phyloP scores from a whole-genome alignment of 257 asterid genomes.

The Eucommia ulmoides region DNA sequence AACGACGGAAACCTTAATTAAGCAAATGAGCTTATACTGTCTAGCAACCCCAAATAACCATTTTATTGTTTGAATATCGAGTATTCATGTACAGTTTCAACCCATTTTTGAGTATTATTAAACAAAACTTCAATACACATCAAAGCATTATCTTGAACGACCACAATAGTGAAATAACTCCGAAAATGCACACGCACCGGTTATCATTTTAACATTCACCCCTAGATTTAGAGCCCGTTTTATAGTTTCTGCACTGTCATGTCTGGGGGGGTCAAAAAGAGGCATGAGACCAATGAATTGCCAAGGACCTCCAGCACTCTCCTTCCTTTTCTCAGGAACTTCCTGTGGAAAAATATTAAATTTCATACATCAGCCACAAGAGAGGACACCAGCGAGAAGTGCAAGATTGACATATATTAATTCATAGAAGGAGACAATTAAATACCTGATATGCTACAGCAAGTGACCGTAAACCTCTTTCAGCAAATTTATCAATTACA shows the following conservation, averaged over 20 bases:
- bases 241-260: conserved; percentile 1
- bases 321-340: neutral
- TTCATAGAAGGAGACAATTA: too few relatives aligned
- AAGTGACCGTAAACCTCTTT: neutral
- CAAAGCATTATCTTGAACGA: too few relatives aligned
- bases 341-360: neutral
- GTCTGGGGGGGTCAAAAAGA: conserved; percentile 3
- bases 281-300: conserved; percentile 3
- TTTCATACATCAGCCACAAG: neutral
- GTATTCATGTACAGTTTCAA: too few relatives aligned
- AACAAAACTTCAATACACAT: too few relatives aligned
- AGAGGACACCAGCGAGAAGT: neutral
- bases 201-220: conserved; percentile 1
- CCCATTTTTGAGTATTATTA: too few relatives aligned
- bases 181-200: neutral
- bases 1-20: too few relatives aligned
- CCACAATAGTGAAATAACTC: too few relatives aligned
- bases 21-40: too few relatives aligned
- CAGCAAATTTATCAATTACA: conserved; percentile 1
- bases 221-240: conserved; percentile 1
- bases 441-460: neutral
- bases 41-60: too few relatives aligned
- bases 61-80: too few relatives aligned
- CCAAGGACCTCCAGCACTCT: conserved; percentile 1
- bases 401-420: too few relatives aligned